Evolutionary conservation across 2,329 filamentous ascomycete genomes (phyloP).

Genomic region (Penicillium sp.): DNA sequence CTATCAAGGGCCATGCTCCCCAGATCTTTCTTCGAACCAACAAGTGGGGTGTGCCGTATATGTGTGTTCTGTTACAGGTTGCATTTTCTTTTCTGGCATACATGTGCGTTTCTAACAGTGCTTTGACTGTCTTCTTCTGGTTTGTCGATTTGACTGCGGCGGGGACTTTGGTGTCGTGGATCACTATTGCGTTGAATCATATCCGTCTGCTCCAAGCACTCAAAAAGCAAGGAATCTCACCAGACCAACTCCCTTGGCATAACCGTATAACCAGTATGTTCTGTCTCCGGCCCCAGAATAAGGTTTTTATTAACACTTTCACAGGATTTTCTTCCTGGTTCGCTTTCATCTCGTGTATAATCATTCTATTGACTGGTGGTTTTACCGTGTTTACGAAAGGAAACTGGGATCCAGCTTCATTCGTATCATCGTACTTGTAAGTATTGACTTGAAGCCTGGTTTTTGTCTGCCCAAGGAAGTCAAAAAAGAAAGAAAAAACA

Average conservation of each 20-base stretch:
- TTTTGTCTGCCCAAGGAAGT: background rate
- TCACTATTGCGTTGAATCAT: slow-evolving; percentile 62
- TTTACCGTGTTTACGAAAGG: slow-evolving; percentile 66
- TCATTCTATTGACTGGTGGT: slow-evolving; percentile 72
- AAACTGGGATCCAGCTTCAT: slow-evolving; percentile 61
- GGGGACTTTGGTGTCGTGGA: slow-evolving; percentile 68
- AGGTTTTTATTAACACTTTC: slow-evolving; percentile 14
- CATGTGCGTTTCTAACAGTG: slow-evolving; percentile 50
- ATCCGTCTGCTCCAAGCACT: slow-evolving; percentile 61
- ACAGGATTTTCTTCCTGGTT: slow-evolving; percentile 64
- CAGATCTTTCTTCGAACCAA: slow-evolving; percentile 48
- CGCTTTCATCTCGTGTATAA: slow-evolving; percentile 62
- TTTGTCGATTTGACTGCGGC: slow-evolving; percentile 65
- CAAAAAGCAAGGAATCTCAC: slow-evolving; percentile 58
- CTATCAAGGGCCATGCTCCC: slow-evolving; percentile 57
- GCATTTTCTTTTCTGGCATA: slow-evolving; percentile 51
- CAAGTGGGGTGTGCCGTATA: slow-evolving; percentile 49
- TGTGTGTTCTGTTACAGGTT: slow-evolving; percentile 46
- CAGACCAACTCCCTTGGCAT: slow-evolving; percentile 62
- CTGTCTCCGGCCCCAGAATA: rapidly evolving
- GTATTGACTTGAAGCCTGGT: slow-evolving; percentile 33
- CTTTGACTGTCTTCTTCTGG: slow-evolving; percentile 69
- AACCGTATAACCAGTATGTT: slow-evolving; percentile 64
- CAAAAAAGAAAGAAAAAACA: background rate
- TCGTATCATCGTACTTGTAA: slow-evolving; percentile 68